phyloP scores from a whole-genome alignment of 31 red algal species.

The Asparagopsis taxiformis region DNA sequence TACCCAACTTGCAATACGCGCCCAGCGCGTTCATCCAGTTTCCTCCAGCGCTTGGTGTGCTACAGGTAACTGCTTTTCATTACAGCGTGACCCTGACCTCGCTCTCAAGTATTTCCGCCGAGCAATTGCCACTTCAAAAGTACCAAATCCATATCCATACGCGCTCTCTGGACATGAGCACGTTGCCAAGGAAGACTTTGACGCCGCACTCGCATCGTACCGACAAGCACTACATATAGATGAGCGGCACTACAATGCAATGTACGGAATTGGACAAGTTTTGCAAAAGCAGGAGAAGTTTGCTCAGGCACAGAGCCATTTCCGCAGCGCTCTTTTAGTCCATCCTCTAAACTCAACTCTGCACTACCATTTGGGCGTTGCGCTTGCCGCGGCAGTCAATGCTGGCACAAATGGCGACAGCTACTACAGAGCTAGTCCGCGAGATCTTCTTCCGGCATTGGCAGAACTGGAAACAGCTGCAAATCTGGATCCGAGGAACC shows the following conservation, averaged over 20 bases:
- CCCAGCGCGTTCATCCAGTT: constrained; percentile 48
- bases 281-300: constrained; percentile 91
- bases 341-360: constrained; percentile 79
- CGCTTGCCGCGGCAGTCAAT: constrained; percentile 41
- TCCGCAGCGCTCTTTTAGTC: constrained; percentile 74
- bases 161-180: constrained; percentile 92
- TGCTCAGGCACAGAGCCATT: constrained; percentile 68
- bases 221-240: constrained; percentile 80
- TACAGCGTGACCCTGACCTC: constrained; percentile 82
- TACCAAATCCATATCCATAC: constrained; percentile 75
- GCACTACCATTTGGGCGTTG: constrained; percentile 87
- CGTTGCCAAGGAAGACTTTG: constrained; percentile 81
- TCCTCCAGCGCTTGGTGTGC: constrained; percentile 84
- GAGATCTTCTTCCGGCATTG: constrained; percentile 45
- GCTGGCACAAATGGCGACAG: background rate
- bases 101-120: constrained; percentile 82
- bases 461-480: constrained; percentile 69
- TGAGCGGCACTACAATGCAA: constrained; percentile 81
- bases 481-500: constrained; percentile 55
- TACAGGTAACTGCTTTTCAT: constrained; percentile 85
- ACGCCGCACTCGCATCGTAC: constrained; percentile 71
- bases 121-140: constrained; percentile 43
- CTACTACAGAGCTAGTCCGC: constrained; percentile 10
- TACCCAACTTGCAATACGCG: constrained; percentile 55
- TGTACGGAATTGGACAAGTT: constrained; percentile 96